phyloP scores from a whole-genome alignment of 495 filamentous ascomycete genomes.

The Aspergillus ellipticus region DNA sequence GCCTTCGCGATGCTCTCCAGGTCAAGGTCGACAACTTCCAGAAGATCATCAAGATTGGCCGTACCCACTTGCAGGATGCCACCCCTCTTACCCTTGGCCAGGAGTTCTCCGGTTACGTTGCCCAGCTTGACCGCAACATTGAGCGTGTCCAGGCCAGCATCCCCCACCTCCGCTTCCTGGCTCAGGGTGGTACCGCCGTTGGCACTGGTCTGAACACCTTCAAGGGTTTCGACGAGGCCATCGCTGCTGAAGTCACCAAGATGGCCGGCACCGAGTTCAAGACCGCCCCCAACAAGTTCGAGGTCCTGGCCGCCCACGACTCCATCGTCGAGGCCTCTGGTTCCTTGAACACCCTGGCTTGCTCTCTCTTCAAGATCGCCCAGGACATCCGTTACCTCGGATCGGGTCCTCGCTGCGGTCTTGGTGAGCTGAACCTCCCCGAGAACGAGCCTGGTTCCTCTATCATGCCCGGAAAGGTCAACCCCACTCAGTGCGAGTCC shows the following conservation, averaged over 20 bases:
- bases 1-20: constrained; percentile 77
- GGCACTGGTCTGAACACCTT: constrained; percentile 98
- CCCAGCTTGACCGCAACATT: constrained; percentile 86
- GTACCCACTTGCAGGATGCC: constrained; percentile 96
- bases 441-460: constrained; percentile 97
- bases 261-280: constrained; percentile 91
- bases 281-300: constrained; percentile 98
- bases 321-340: constrained; percentile 92
- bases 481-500: constrained; percentile 97
- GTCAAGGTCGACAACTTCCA: constrained; percentile 88
- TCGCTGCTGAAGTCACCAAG: constrained; percentile 84
- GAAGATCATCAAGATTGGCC: constrained; percentile 95
- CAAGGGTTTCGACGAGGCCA: constrained; percentile 88
- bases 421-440: constrained; percentile 86
- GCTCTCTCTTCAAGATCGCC: constrained; percentile 95
- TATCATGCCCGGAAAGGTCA: constrained; percentile 99
- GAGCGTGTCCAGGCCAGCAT: constrained; percentile 79
- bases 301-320: constrained; percentile 96
- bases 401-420: constrained; percentile 90
- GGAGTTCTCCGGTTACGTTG: constrained; percentile 97
- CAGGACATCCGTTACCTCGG: constrained; percentile 97
- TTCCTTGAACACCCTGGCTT: constrained; percentile 87
- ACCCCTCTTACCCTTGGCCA: constrained; percentile 94
- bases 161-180: constrained; percentile 79
- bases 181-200: constrained; percentile 95